A percentile compares a stretch with the other conserved stretches of the same genome.
Evolutionary conservation across 768 basidiomycete species (phyloP).

Genomic region (Suillus placidus): DNA sequence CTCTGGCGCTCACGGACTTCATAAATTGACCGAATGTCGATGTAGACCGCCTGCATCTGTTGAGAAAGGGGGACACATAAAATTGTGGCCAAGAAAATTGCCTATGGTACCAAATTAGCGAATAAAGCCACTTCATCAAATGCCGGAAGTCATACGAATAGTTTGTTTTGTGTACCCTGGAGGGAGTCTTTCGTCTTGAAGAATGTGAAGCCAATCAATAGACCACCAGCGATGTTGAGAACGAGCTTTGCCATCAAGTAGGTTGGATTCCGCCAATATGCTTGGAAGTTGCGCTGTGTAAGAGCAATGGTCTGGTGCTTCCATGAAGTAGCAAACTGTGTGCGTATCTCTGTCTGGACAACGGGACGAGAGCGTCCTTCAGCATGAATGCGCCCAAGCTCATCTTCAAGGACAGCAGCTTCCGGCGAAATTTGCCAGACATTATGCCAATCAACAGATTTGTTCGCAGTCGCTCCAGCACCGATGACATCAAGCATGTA

Average conservation of each 20-base stretch:
- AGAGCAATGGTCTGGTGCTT: slow-evolving; percentile 48
- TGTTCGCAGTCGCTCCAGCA: slow-evolving; percentile 66
- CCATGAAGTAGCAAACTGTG: slow-evolving; percentile 59
- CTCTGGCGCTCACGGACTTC: slow-evolving; percentile 68
- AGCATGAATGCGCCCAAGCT: slow-evolving; percentile 50
- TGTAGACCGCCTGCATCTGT: slow-evolving; percentile 65
- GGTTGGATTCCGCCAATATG: slow-evolving; percentile 59
- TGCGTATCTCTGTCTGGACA: slow-evolving; percentile 38
- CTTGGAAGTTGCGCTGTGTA: slow-evolving; percentile 44
- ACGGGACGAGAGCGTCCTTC: slow-evolving; percentile 48
- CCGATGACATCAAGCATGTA: slow-evolving; percentile 75
- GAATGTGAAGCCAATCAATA: slow-evolving; percentile 67
- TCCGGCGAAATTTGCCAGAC: slow-evolving; percentile 61
- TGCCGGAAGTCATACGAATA: slow-evolving; percentile 51
- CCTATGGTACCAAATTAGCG: slow-evolving; percentile 31
- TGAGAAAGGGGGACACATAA: slow-evolving; percentile 55
- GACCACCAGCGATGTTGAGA: slow-evolving; percentile 54
- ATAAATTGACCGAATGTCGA: slow-evolving; percentile 60
- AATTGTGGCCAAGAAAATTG: slow-evolving; percentile 60
- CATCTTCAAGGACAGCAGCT: slow-evolving; percentile 33
- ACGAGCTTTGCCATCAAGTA: slow-evolving; percentile 63
- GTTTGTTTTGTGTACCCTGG: slow-evolving; percentile 65
- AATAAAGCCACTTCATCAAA: neutral
- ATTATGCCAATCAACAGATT: slow-evolving; percentile 58
- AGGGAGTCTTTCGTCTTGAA: slow-evolving; percentile 55